Conservation (phyloP, 2,329 filamentous ascomycete genomes). For the Microcyclospora tardicrescens region DNA sequence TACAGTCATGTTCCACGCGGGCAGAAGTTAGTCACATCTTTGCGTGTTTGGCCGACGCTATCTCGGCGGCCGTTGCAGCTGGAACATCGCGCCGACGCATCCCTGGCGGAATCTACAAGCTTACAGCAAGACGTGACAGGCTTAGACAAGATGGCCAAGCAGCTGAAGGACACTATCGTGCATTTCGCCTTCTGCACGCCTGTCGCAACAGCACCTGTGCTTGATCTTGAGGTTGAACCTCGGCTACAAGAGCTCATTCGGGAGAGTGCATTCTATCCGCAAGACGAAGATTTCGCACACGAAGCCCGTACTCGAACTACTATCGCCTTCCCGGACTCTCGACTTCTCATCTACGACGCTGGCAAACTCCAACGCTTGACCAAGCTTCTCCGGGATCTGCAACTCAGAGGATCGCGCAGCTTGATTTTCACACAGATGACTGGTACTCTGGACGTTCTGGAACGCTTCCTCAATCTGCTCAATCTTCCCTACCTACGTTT, state of each 20-base stretch:
- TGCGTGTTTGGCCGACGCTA: constrained; percentile 11
- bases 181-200: constrained; percentile 91
- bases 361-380: constrained; percentile 90
- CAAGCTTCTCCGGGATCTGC: constrained; percentile 69
- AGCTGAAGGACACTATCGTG: constrained; percentile 61
- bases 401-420: constrained; percentile 80
- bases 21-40: constrained; percentile 1
- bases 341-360: constrained; percentile 94
- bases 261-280: constrained; percentile 12
- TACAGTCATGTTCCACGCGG: constrained; percentile 9
- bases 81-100: constrained; percentile 17
- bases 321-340: constrained; percentile 92
- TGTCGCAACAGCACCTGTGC: constrained; percentile 55
- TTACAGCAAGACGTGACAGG: constrained; percentile 38
- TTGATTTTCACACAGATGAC: constrained; percentile 99
- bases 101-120: constrained; percentile 7
- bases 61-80: constrained; percentile 11
- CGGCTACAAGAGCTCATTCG: constrained; percentile 15
- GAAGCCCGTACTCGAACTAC: constrained; percentile 83
- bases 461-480: constrained; percentile 96
- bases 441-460: constrained; percentile 90
- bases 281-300: constrained; percentile 72
- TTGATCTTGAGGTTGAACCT: constrained; percentile 14
- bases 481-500: constrained; percentile 92
- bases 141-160: constrained; percentile 57